phyloP scores from a whole-genome alignment of 2,329 filamentous ascomycete genomes.

The Colletotrichum falcatum region DNA sequence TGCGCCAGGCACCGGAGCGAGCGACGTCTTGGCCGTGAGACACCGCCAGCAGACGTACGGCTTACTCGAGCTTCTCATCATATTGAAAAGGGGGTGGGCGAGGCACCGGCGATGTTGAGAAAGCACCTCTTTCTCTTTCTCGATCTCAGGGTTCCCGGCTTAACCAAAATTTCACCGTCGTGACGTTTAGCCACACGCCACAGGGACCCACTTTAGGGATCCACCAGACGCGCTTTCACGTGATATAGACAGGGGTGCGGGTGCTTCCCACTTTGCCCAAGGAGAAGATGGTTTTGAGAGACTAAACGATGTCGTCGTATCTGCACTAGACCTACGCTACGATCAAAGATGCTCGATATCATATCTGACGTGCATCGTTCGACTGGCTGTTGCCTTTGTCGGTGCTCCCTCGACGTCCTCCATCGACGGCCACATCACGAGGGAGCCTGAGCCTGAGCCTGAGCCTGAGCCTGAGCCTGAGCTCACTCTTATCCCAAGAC shows the following conservation, averaged over 20 bases:
- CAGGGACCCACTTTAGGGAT: neutral
- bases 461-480: too few relatives aligned
- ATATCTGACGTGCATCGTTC: neutral
- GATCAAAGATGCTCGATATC: too few relatives aligned
- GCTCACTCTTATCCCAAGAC: neutral
- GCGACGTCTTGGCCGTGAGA: constrained; percentile 40
- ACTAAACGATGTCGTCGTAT: too few relatives aligned
- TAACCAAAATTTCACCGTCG: constrained; percentile 36
- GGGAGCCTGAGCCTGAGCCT: too few relatives aligned
- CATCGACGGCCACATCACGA: neutral
- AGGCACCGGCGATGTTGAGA: constrained; percentile 1
- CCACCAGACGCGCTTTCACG: constrained; percentile 37
- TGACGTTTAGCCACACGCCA: constrained; percentile 31
- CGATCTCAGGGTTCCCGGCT: neutral
- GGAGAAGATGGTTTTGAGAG: too few relatives aligned
- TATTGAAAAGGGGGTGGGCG: constrained; percentile 41
- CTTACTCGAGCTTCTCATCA: constrained; percentile 48
- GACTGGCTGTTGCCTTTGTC: neutral
- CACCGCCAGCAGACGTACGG: constrained; percentile 52
- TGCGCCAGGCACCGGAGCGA: constrained; percentile 5
- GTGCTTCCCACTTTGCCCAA: too few relatives aligned
- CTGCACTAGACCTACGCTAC: too few relatives aligned
- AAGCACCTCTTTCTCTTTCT: neutral
- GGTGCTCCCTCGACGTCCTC: neutral
- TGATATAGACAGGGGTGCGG: neutral